Conservation (phyloP, 805 yeast species). For the Yarrowia sp. region DNA sequence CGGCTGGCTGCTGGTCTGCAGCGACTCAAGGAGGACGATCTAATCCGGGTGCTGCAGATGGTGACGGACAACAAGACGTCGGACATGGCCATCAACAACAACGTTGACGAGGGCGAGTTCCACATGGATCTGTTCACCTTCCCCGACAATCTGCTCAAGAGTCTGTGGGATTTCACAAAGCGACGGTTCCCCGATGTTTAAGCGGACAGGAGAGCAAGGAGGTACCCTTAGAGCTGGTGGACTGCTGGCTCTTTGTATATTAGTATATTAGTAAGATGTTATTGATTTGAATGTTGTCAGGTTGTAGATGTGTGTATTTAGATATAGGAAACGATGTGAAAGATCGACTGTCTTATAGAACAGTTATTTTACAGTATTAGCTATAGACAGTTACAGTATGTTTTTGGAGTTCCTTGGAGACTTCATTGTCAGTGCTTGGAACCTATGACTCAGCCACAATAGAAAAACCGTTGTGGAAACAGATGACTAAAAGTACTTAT, state of each 20-base stretch:
- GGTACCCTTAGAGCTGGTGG: background rate
- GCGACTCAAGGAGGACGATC: slow-evolving; percentile 84
- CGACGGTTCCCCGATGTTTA: slow-evolving; percentile 2
- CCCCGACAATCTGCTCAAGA: slow-evolving; percentile 85
- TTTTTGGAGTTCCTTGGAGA: too few species aligned
- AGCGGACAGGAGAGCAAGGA: background rate
- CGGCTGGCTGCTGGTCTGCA: slow-evolving; percentile 86
- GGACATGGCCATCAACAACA: slow-evolving; percentile 93
- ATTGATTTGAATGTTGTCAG: background rate
- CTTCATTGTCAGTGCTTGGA: too few species aligned
- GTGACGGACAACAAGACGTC: slow-evolving; percentile 92
- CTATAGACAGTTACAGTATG: too few species aligned
- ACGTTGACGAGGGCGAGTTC: slow-evolving; percentile 94
- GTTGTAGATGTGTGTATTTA: background rate
- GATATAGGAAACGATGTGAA: background rate
- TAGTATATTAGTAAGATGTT: slow-evolving; percentile 7
- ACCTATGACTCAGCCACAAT: too few species aligned
- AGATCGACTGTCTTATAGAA: too few species aligned
- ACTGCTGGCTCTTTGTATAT: background rate
- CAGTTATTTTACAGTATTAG: too few species aligned
- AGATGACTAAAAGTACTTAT: too few species aligned
- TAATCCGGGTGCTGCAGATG: slow-evolving; percentile 94
- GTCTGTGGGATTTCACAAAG: slow-evolving; percentile 81
- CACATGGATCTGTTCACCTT: slow-evolving; percentile 92
- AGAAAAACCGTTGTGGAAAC: too few species aligned